Evolutionary conservation across 169 alveolate species (phyloP), one percentile per base, ranked within the genome.

Genomic region (Plasmodium falciparum): DNA sequence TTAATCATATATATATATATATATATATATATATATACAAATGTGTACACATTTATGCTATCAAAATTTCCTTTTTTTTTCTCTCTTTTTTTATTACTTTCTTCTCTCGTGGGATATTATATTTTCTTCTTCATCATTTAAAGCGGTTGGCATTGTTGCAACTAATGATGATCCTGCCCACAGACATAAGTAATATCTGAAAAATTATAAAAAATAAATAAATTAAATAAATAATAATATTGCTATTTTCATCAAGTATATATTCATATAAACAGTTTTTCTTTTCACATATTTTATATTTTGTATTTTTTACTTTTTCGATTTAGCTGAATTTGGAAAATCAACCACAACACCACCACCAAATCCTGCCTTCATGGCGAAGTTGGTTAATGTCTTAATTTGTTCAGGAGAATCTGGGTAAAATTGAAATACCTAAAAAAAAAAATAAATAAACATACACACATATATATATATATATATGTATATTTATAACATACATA

Each of bases 331-430:
- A 89, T 98, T 96, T 3, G 99, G 99, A 76, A 94, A 97, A 89
- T 98, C 99, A 20, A 98, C 99, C 39, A 98, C 97, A 24, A 98
- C 95, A 45, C 99, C 99, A 0, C 99, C 99, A 24, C 98, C 97
- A 85, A 98, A 98, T 22, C 99, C 99, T 66, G 97, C 93, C 88
- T 97, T 97, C 88, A 97, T 92, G 43, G 99, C 99, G 26, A 98
- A 96, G 69, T 96, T 95, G 1, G 99, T 97, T 4, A 98, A 95
- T 96, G 97, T 93, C 78, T 98, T 99, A 8, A 98, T 93, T 93
- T 98, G 98, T 58, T 97, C 97, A 13, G 98, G 97, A 65, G 97
- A 96, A 5, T 97, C 98, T 3, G 99, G 99, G 93, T 98, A 98
- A 88, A 98, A 98, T 90, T 98, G 98, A 58, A 98, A 96, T 8